Conservation (phyloP, 192 early-diverging fungal genomes). For the Radiomyces spectabilis region DNA sequence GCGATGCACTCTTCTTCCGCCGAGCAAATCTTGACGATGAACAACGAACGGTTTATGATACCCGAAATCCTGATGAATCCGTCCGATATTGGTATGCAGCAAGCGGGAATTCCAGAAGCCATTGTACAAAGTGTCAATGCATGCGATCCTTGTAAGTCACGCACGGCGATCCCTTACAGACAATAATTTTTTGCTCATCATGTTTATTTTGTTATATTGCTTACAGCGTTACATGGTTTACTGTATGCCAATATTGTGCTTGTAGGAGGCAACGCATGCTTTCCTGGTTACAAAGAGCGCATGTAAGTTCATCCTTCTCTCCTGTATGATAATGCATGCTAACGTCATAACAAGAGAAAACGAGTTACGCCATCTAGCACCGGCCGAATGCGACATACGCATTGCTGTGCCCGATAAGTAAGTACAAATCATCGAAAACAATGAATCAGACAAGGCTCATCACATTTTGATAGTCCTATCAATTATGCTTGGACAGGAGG, state of each 20-base stretch:
- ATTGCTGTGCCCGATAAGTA: constrained; percentile 52
- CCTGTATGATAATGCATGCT: neutral
- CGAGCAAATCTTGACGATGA: constrained; percentile 56
- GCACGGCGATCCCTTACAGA: too few relatives aligned
- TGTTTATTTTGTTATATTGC: constrained; percentile 12
- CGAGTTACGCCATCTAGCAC: constrained; percentile 49
- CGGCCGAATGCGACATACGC: constrained; percentile 47
- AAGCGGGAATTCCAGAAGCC: constrained; percentile 64
- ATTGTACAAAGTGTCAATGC: constrained; percentile 45
- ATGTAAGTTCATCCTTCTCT: too few relatives aligned
- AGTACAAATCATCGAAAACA: constrained; percentile 18
- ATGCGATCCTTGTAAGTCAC: constrained; percentile 37
- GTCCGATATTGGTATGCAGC: constrained; percentile 65
- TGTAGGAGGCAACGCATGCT: constrained; percentile 56
- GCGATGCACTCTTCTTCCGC: constrained; percentile 1
- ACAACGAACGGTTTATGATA: constrained; percentile 69
- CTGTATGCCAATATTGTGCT: constrained; percentile 62
- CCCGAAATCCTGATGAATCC: constrained; percentile 73
- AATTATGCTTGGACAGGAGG: constrained; percentile 56
- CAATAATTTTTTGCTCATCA: too few relatives aligned
- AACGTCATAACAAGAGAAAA: constrained; percentile 8
- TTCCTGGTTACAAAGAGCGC: constrained; percentile 56
- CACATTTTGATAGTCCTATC: constrained; percentile 34
- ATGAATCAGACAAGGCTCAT: too few relatives aligned
- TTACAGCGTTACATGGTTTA: constrained; percentile 47